Conservation (phyloP, 2,329 filamentous ascomycete species). For the Purpureocillium lavendulum region DNA sequence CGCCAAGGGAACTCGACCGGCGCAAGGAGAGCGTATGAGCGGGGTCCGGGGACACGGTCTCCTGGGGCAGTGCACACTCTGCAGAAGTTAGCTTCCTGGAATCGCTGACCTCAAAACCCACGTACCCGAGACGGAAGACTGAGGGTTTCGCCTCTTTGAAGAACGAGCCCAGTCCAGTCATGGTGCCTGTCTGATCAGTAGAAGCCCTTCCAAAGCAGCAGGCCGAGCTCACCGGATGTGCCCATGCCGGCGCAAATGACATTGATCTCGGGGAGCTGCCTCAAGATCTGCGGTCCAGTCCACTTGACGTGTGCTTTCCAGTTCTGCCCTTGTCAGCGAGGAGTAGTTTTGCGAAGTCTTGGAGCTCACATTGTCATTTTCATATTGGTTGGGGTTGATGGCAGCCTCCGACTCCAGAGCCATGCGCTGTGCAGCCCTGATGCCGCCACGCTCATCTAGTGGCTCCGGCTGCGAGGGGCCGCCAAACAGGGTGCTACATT, state of each 20-base stretch:
- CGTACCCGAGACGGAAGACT: slow-evolving; percentile 27
- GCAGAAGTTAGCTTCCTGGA: neutral
- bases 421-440: slow-evolving; percentile 34
- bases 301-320: slow-evolving; percentile 47
- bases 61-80: slow-evolving; percentile 49
- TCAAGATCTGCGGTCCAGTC: slow-evolving; percentile 51
- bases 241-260: slow-evolving; percentile 50
- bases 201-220: neutral
- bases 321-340: slow-evolving; percentile 28
- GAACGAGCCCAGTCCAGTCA: slow-evolving; percentile 41
- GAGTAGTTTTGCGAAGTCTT: too few relatives aligned
- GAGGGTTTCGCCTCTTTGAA: slow-evolving; percentile 42
- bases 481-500: slow-evolving; percentile 38
- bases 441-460: slow-evolving; percentile 42
- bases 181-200: slow-evolving; percentile 9
- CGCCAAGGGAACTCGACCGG: slow-evolving; percentile 51
- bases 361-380: slow-evolving; percentile 33
- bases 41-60: slow-evolving; percentile 50
- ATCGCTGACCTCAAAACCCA: neutral
- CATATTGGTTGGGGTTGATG: slow-evolving; percentile 49
- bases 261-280: slow-evolving; percentile 47
- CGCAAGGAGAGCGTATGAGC: slow-evolving; percentile 39
- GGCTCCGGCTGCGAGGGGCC: slow-evolving; percentile 51
- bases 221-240: slow-evolving; percentile 35
- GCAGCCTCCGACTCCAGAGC: slow-evolving; percentile 31